Evolutionary conservation across 495 filamentous ascomycete genomes (phyloP).

Genomic region (Penicillium alfredii): DNA sequence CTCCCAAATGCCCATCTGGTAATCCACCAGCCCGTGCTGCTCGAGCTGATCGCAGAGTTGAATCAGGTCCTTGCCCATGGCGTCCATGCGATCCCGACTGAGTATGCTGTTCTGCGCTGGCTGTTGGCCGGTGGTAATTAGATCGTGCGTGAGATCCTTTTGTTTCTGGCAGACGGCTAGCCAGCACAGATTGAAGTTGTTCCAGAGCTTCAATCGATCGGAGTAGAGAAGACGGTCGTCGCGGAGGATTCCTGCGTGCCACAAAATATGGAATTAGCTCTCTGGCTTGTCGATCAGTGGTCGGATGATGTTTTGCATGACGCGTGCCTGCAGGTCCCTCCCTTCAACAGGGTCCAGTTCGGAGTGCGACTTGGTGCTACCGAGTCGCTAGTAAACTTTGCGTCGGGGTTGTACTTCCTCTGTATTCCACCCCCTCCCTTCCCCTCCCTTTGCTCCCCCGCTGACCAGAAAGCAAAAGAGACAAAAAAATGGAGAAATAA

Average conservation of each 20-base stretch:
- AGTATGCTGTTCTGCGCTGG: slow-evolving; percentile 61
- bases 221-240: slow-evolving; percentile 69
- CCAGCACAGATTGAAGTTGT: slow-evolving; percentile 94
- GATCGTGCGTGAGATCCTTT: slow-evolving; percentile 62
- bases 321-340: slow-evolving; percentile 14
- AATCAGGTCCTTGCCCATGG: slow-evolving; percentile 76
- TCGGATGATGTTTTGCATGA: slow-evolving; percentile 20
- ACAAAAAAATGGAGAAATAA: slow-evolving; percentile 9
- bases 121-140: slow-evolving; percentile 54
- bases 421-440: too few species aligned
- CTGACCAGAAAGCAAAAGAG: slow-evolving; percentile 4
- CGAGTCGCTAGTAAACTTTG: not conserved
- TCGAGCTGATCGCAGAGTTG: slow-evolving; percentile 81
- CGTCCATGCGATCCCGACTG: slow-evolving; percentile 60
- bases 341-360: slow-evolving; percentile 17
- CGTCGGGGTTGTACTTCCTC: too few species aligned
- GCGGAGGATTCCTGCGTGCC: slow-evolving; percentile 54
- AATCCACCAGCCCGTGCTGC: slow-evolving; percentile 86
- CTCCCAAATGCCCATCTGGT: slow-evolving; percentile 94
- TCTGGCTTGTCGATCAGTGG: not conserved
- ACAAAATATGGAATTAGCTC: slow-evolving; percentile 27
- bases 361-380: slow-evolving; percentile 11
- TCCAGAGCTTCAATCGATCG: slow-evolving; percentile 78
- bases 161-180: slow-evolving; percentile 80
- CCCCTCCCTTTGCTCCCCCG: too few species aligned